phyloP scores from a whole-genome alignment of 2,329 filamentous ascomycete genomes.

The Pseudogymnoascus sp. region DNA sequence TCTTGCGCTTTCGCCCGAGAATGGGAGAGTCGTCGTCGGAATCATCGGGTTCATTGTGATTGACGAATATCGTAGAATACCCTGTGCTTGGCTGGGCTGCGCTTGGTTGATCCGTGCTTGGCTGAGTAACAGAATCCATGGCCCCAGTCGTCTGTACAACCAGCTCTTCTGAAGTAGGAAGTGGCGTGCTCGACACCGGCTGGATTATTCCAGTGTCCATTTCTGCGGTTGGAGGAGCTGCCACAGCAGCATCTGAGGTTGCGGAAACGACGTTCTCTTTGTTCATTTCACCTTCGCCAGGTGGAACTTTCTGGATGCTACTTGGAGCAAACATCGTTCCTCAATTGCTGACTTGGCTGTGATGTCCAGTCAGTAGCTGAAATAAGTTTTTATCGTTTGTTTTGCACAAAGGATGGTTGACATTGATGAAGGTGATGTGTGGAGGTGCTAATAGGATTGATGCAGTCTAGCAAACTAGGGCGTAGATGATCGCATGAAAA shows the following conservation, averaged over 20 bases:
- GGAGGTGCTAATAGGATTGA: background rate
- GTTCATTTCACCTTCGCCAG: background rate
- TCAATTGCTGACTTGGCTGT: background rate
- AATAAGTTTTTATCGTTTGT: background rate
- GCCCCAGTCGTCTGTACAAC: background rate
- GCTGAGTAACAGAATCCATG: background rate
- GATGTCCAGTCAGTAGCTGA: background rate
- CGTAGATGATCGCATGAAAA: background rate
- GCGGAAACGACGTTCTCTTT: background rate
- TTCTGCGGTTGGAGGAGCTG: background rate
- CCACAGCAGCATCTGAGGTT: background rate
- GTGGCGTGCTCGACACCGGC: background rate
- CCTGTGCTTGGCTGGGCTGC: slow-evolving; percentile 14
- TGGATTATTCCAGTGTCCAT: background rate
- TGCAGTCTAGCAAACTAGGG: background rate
- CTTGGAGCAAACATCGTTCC: background rate
- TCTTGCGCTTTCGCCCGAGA: slow-evolving; percentile 51
- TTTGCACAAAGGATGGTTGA: background rate
- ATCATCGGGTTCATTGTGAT: slow-evolving; percentile 28
- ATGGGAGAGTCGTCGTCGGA: slow-evolving; percentile 32
- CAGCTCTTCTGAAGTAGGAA: background rate
- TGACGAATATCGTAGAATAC: slow-evolving; percentile 20
- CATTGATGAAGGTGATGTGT: background rate
- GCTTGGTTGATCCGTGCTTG: background rate
- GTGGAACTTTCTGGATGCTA: background rate